Percentiles rank a stretch among this genome's conserved stretches.
Conservation (phyloP, 108 stramenopile genomes). For the Cyclotella cryptica region DNA sequence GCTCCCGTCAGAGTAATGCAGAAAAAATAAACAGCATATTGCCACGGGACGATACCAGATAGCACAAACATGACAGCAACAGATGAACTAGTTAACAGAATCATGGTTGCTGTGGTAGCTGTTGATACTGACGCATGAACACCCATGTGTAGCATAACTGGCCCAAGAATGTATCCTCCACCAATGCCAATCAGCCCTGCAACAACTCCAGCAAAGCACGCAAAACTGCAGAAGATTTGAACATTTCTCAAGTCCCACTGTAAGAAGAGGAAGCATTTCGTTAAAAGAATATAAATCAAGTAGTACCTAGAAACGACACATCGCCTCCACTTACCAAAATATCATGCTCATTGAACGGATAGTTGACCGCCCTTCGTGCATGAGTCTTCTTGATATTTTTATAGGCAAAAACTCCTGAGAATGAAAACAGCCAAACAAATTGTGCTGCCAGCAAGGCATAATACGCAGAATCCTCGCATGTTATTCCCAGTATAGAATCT, state of each 20-base stretch:
- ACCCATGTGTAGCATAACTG: constrained; percentile 79
- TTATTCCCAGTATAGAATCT: constrained; percentile 65
- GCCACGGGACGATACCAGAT: constrained; percentile 7
- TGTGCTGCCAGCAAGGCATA: constrained; percentile 59
- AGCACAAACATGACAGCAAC: constrained; percentile 75
- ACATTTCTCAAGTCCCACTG: constrained; percentile 61
- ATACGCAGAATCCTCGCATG: constrained; percentile 65
- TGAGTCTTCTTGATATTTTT: constrained; percentile 54
- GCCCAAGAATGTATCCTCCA: constrained; percentile 78
- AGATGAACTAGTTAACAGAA: constrained; percentile 74
- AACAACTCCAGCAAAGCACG: constrained; percentile 72
- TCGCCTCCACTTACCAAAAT: constrained; percentile 10
- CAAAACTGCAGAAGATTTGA: constrained; percentile 58
- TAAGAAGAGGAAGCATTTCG: too few relatives aligned
- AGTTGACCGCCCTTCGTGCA: constrained; percentile 48
- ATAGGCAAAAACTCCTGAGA: constrained; percentile 53
- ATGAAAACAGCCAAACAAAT: constrained; percentile 70
- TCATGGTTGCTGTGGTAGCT: constrained; percentile 79
- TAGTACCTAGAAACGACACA: too few relatives aligned
- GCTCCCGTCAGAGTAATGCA: constrained; percentile 66
- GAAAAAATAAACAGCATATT: constrained; percentile 75
- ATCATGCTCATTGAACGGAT: constrained; percentile 65
- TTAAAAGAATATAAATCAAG: too few relatives aligned
- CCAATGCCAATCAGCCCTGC: constrained; percentile 83
- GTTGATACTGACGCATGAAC: constrained; percentile 72